Base-by-base conservation (phyloP, 352 stramenopile genomes). In the Globisporangium nagaii region DNA sequence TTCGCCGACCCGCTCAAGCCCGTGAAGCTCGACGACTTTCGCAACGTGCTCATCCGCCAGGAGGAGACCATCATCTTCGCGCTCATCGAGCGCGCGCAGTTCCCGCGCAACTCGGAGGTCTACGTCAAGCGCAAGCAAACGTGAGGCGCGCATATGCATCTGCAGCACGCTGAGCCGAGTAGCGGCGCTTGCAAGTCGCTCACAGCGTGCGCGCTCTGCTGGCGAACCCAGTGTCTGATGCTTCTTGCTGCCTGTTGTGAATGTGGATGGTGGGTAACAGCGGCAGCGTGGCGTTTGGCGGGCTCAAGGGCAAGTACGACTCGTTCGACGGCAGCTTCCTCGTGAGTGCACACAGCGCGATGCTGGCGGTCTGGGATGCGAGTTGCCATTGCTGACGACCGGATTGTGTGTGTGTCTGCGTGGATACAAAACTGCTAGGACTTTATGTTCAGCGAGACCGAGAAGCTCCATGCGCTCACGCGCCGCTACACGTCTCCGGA, bases 41-140 rank as follows among this genome's bases (percentile, higher is more conserved):
- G 84, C 62, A 95, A 93, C 70, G 77, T 90, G 54, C 78, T 95
- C 43, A 95, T 95, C 47, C 82, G 84, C 22, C 87, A 96, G 65
- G 93, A 99, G 70, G 97, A 99, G 77, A 99, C 96, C 1, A 99
- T 99, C 66, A 99, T 99, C 72, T 99, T 99, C 69, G 94, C 96
- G n/a, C 66, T 99, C 19, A 99, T 99, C 65, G 97, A 99, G 72
- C 84, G 97, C 51, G 85, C 96, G 15, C 95, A 99, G 68, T 99
- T 98, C 71, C 72, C 92, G n/a, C 78, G 75, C 44, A 99, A 99
- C 74, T 49, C 60, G 1, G 83, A 92, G 42, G 95, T 98, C 31
- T 99, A 99, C 77, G 63, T 96, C 53, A 85, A 86, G 58, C 90
- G 90, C 58, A 93, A 76, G 59, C 75, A 90, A 32, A 74, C 66